phyloP scores from a whole-genome alignment of 345 rosid genomes.

The Trapa incisa region DNA sequence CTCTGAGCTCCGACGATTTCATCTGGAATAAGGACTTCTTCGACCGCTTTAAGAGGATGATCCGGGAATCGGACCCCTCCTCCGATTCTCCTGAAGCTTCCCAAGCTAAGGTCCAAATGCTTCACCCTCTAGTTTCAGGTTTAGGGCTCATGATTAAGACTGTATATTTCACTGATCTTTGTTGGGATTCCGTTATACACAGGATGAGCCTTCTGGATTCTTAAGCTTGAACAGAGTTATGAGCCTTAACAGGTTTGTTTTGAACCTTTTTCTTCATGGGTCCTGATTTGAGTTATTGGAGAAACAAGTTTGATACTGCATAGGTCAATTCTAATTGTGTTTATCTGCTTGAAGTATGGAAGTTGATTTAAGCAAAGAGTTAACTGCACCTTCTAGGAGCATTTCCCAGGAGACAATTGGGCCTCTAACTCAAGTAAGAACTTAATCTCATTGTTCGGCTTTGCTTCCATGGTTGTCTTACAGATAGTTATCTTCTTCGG shows the following conservation, averaged over 20 bases:
- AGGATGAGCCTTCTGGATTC: constrained; percentile 80
- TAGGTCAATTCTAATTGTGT: not conserved
- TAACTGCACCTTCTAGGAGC: constrained; percentile 30
- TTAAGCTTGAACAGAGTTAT: constrained; percentile 77
- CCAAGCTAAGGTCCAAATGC: not conserved
- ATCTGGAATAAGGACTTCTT: constrained; percentile 91
- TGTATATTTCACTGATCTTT: not conserved
- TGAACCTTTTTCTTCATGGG: not conserved
- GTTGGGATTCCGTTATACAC: constrained; percentile 11
- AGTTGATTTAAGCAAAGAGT: constrained; percentile 77
- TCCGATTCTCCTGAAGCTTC: constrained; percentile 4
- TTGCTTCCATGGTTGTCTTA: not conserved
- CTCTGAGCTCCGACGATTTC: constrained; percentile 68
- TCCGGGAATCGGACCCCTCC: constrained; percentile 24
- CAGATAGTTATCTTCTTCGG: not conserved
- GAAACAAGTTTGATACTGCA: not conserved
- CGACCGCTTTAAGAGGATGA: constrained; percentile 55
- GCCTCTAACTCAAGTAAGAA: constrained; percentile 26
- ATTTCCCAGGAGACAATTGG: constrained; percentile 16
- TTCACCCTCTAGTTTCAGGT: not conserved
- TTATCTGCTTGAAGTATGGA: constrained; percentile 40
- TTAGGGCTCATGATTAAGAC: not conserved
- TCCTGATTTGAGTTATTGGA: not conserved
- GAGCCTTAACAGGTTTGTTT: constrained; percentile 70
- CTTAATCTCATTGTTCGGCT: not conserved